A percentile compares a stretch with the other conserved stretches of the same genome.
Conservation (phyloP, 176 grass and related monocot genomes). For the Aegilops bicornis region DNA sequence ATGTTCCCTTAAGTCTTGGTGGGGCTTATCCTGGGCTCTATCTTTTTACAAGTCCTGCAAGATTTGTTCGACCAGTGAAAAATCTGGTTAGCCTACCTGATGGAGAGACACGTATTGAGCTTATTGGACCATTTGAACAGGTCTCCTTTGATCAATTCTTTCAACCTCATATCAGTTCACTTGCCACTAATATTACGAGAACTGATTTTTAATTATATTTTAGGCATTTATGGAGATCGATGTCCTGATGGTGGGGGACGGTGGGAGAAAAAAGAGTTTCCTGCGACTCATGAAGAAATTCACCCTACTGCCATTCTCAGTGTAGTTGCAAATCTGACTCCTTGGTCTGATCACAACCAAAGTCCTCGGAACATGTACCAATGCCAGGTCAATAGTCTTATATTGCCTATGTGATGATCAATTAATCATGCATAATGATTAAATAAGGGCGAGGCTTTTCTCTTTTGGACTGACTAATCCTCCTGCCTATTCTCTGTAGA, state of each 20-base stretch:
- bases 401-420: conserved; percentile 23
- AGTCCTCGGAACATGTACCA: conserved; percentile 99
- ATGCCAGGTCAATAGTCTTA: conserved; percentile 65
- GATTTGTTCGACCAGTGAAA: conserved; percentile 84
- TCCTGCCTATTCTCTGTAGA: conserved; percentile 47
- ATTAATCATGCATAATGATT: conserved; percentile 21
- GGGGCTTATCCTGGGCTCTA: conserved; percentile 96
- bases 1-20: conserved; percentile 77
- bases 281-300: conserved; percentile 94
- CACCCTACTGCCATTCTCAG: conserved; percentile 92
- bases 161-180: conserved; percentile 17
- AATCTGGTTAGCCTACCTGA: conserved; percentile 51
- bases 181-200: conserved; percentile 23
- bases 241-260: conserved; percentile 89
- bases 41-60: conserved; percentile 76
- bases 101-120: conserved; percentile 64
- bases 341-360: conserved; percentile 98
- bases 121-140: conserved; percentile 99
- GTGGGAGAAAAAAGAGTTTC: conserved; percentile 73
- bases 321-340: conserved; percentile 95
- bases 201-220: conserved; percentile 20
- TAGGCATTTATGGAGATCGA: conserved; percentile 98
- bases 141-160: conserved; percentile 26
- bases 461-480: conserved; percentile 16
- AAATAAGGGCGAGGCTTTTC: not conserved